Base-by-base conservation (phyloP, 1,139 yeast genomes). In the Blastobotrys buckinghamii region DNA sequence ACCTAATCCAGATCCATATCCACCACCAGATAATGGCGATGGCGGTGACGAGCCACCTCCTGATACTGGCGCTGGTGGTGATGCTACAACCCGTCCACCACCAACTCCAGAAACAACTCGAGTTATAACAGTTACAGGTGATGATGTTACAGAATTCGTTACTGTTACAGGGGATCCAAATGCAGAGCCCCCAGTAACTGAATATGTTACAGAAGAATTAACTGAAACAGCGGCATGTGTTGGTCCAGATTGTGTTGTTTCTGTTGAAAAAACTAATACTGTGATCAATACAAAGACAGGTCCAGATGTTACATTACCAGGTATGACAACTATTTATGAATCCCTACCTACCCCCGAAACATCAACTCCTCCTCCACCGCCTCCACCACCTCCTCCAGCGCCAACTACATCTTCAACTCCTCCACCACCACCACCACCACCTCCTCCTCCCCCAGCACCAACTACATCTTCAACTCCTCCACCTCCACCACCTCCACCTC, bases 141-240 rank as follows among this genome's bases (percentile, higher is more conserved):
- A 22, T 9, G 26, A 32, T 26, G 35, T 29, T n/a, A 41, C 51
- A 6, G 42, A 32, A 16, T 35, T 39, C 5, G 9, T 34, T 24
- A 47, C 51, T 6, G 49, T 43, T 2, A 39, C 46, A 1, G 51
- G 45, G 9, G 42, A 36, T 4, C 42, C 46, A 12, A 24, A 16
- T 19, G 3, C n/a, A 26, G 27, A 6, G 6, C 32, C n/a, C 5
- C 30, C 29, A 13, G 20, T n/a, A 16, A 44, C 47, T 6, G 36
- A 44, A 24, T 36, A 27, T 17, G 41, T 37, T 17, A 42, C 45
- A 7, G 24, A 42, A 20, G 39, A 33, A n/a, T 19, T 20, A 24
- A 33, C 45, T 33, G 39, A 33, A 22, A 42, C 39, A 4, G 45
- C 39, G 13, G 39, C 39, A 2, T 42, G 45, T 32, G n/a, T 33